Percentiles rank a stretch among this genome's conserved stretches.
Evolutionary conservation across 768 basidiomycete genomes (phyloP).

Genomic region (Lepiota brunneoincarnata): DNA sequence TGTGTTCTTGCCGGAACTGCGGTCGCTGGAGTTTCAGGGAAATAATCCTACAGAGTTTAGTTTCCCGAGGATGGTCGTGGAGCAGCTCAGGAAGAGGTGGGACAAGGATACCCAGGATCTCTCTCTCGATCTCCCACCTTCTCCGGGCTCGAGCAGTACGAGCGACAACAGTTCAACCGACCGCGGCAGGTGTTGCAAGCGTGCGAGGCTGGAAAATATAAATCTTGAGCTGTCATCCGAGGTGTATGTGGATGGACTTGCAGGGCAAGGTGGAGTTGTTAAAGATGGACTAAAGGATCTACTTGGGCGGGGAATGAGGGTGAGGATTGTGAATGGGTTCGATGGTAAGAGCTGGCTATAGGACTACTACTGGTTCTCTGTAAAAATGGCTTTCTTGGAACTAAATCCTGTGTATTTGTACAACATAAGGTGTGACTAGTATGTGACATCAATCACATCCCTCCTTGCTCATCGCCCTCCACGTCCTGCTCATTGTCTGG

Average conservation of each 20-base stretch:
- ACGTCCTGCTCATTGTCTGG: neutral
- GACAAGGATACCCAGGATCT: neutral
- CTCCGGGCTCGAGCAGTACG: too few relatives aligned
- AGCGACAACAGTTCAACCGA: neutral
- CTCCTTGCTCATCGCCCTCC: neutral
- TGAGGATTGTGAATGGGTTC: constrained; percentile 2
- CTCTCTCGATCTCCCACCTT: neutral
- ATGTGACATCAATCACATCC: neutral
- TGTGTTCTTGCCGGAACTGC: constrained; percentile 3
- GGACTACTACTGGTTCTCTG: neutral
- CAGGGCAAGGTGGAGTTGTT: neutral
- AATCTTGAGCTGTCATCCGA: constrained; percentile 8
- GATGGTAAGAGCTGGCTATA: constrained; percentile 3
- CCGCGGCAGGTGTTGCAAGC: neutral
- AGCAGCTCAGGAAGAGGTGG: constrained; percentile 3
- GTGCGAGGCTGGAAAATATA: constrained; percentile 1
- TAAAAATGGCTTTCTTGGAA: neutral
- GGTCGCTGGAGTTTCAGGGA: constrained; percentile 5
- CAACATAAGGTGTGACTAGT: neutral
- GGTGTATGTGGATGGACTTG: constrained; percentile 6
- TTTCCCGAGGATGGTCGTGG: constrained; percentile 1
- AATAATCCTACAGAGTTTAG: constrained; percentile 3
- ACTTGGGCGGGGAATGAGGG: neutral
- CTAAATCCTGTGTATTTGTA: neutral
- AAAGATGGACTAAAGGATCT: neutral